Base-by-base conservation (phyloP, 371 early-diverging fungal species). In the Rhizopus arrhizus region DNA sequence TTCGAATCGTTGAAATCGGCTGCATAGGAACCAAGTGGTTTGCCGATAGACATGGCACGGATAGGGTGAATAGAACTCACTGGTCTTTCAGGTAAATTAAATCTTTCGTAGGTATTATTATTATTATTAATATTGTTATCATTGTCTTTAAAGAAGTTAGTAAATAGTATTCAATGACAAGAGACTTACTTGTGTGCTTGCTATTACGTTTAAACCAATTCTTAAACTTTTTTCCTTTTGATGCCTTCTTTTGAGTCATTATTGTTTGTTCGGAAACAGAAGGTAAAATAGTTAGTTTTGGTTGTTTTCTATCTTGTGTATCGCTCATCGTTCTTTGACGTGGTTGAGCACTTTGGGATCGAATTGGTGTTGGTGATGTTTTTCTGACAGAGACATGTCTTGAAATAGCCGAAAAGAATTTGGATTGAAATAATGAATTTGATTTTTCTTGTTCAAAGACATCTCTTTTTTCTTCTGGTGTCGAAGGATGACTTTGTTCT, bases 201-300 rank as follows among this genome's bases (percentile, higher is more conserved):
- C 59, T 55, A 63, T 82, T 84, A 62, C 82, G 80, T 49, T 85
- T 82, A 54, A 88, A 73, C 88, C 88, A 88, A 47, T 86, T 85
- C 75, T 86, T 83, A 16, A 88, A 71, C 61, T 86, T 85, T 46
- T 84, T 83, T 16, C 84, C 81, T 35, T 83, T 73, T 40, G 74
- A 74, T 13, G 22, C 22, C 2, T 64, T 72, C 12, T 65, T 64
- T 42, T 31, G 61, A 47, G 38, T 62, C 1, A 54, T 36, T 0
- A 36, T 50, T 29, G 61, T 66, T 32, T 72, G 75, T 42, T 75
- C 74, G 36, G 64, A 76, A 49, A 66, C 69, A 33, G 67, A 73
- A 3, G 64, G 64, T 51, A 61, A 36, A 43, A 47, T 32, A 34
- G 40, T 57, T 34, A 32, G 36, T 2, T 53, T 45, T 15, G 68